Evolutionary conservation across 352 stramenopile species (phyloP).

Genomic region (Pilasporangium apinafurcum): DNA sequence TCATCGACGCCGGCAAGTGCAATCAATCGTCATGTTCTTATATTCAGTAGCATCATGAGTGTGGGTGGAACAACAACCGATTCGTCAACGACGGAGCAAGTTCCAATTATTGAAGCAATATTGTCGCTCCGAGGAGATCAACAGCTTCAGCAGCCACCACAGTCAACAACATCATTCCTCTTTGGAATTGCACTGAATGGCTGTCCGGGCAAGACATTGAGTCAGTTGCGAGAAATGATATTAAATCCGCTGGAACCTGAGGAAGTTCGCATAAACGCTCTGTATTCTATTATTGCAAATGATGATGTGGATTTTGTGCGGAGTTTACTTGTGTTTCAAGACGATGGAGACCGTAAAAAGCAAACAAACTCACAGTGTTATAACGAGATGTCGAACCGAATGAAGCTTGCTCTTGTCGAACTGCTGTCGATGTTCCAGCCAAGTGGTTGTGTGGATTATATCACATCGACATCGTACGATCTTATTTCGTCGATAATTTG

Average conservation of each 20-base stretch:
- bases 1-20: constrained; percentile 51
- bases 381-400: constrained; percentile 60
- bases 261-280: constrained; percentile 55
- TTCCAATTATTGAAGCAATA: constrained; percentile 74
- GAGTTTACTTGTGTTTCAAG: constrained; percentile 45
- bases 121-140: constrained; percentile 53
- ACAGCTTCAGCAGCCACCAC: constrained; percentile 19
- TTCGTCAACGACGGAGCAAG: constrained; percentile 73
- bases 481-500: constrained; percentile 81
- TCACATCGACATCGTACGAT: constrained; percentile 66
- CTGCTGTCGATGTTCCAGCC: constrained; percentile 58
- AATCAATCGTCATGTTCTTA: constrained; percentile 72
- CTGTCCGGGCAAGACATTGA: constrained; percentile 49
- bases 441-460: constrained; percentile 53
- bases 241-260: constrained; percentile 49
- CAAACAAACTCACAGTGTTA: constrained; percentile 47
- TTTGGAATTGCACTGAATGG: constrained; percentile 49
- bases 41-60: constrained; percentile 73
- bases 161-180: no score
- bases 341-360: constrained; percentile 64
- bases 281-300: constrained; percentile 58
- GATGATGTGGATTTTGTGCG: constrained; percentile 69
- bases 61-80: constrained; percentile 54
- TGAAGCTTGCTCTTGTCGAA: constrained; percentile 67
- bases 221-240: constrained; percentile 58